Conservation (phyloP, 768 basidiomycete genomes). For the Podaxis carcinomalis region DNA sequence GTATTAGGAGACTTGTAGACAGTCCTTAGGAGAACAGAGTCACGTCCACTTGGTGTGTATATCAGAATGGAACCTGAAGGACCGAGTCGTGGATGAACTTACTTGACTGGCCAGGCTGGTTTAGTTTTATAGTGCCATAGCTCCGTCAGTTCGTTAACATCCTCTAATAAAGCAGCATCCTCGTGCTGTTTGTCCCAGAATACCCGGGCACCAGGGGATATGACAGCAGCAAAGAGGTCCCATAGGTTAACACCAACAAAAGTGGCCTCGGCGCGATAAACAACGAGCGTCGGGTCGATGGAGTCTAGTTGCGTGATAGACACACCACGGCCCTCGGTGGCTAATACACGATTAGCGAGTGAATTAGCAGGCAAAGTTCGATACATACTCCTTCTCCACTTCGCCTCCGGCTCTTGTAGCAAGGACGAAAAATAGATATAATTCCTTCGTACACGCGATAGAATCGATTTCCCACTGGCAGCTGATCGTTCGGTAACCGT, state of each 20-base stretch:
- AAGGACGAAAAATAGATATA: conserved; percentile 98
- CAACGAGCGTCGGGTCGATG: conserved; percentile 93
- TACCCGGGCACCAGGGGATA: conserved; percentile 76
- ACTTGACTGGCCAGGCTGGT: conserved; percentile 93
- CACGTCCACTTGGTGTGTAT: conserved; percentile 62
- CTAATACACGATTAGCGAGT: conserved; percentile 30
- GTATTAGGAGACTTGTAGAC: conserved; percentile 96
- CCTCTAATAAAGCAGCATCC: conserved; percentile 80
- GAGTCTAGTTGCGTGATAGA: conserved; percentile 94
- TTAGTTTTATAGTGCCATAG: conserved; percentile 92
- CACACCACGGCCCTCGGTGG: conserved; percentile 83
- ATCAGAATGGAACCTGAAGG: conserved; percentile 8
- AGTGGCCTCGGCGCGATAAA: conserved; percentile 94
- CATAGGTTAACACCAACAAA: conserved; percentile 95
- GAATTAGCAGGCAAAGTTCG: conserved; percentile 12
- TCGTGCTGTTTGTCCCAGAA: conserved; percentile 92
- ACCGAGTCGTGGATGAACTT: conserved; percentile 28
- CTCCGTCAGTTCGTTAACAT: conserved; percentile 87
- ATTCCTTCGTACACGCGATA: conserved; percentile 82
- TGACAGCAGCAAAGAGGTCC: conserved; percentile 87
- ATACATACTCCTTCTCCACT: conserved; percentile 84
- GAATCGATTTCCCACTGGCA: conserved; percentile 76
- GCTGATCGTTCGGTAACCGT: conserved; percentile 43
- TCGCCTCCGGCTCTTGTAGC: conserved; percentile 95
- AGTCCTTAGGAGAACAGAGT: conserved; percentile 87